Evolutionary conservation across 176 grass and related monocot genomes (phyloP), one percentile per base, ranked within the genome.

Genomic region (Triticum timopheevii): DNA sequence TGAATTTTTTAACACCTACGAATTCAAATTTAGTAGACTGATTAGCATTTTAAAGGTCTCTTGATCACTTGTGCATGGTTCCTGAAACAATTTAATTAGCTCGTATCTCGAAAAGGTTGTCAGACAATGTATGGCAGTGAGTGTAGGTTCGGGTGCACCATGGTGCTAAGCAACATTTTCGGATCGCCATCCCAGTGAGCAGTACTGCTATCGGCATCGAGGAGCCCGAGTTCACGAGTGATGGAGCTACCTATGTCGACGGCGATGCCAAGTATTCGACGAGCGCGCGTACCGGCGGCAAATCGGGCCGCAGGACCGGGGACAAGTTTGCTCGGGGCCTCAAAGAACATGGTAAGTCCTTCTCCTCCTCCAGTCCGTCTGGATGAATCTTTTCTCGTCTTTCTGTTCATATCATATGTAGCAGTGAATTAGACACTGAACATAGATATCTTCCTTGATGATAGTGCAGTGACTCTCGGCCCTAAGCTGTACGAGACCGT

Each of bases 401-500:
- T 36, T 13, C 0, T 70, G 24, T 47, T 45, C 31, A 27, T 27
- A 27, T 27, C 27, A 27, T 25, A 6, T 25, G 16, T 33, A 23
- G 31, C 4, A 39, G 36, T 5, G 36, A 77, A 71, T 59, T 13
- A 7, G 38, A 76, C 3, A 13, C 58, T 88, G 63, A 91, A 10
- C 38, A 11, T 66, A 30, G 28, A 30, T 30, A 31, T 64, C 1
- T 54, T 36, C 2, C 50, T 69, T 19, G 34, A 31, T 61, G 24
- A 12, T 44, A 31, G 1, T 86, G 82, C 82, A 95, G 93, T 92
- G 73, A 88, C 87, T 33, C 80, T 95, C 6, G 93, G 95, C 7
- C 84, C 91, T 3, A 98, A 87, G 0, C 86, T 98, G 40, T 93
- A 94, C 10, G 93, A 98, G 62, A 98, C 86, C 15, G 87, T 98